Percentiles rank a stretch among this genome's conserved stretches.
Conservation (phyloP, 2,329 filamentous ascomycete genomes). For the Capronia epimyces region DNA sequence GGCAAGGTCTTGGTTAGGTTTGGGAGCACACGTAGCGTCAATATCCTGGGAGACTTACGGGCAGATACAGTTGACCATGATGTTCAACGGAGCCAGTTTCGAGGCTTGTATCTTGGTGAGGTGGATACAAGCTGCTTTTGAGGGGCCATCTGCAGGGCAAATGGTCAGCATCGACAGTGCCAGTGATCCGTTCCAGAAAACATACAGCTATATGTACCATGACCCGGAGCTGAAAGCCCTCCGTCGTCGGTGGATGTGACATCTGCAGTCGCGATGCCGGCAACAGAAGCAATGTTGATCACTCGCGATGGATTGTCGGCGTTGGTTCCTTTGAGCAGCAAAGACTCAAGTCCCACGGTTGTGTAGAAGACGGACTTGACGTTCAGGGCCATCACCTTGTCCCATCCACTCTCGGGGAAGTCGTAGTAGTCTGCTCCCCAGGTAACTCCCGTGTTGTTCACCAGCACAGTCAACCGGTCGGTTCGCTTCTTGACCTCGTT, state of each 20-base stretch:
- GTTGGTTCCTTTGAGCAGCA: constrained; percentile 45
- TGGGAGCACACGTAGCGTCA: neutral
- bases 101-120: constrained; percentile 48
- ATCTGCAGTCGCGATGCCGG: constrained; percentile 40
- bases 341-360: constrained; percentile 43
- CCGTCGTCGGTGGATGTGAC: constrained; percentile 45
- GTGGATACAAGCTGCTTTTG: constrained; percentile 51
- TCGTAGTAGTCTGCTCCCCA: constrained; percentile 55
- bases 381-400: constrained; percentile 52
- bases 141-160: constrained; percentile 40
- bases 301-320: constrained; percentile 43
- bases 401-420: constrained; percentile 54
- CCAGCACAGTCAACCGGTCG: constrained; percentile 43
- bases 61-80: constrained; percentile 47
- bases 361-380: constrained; percentile 50
- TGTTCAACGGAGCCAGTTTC: constrained; percentile 48
- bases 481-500: constrained; percentile 45
- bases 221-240: constrained; percentile 48
- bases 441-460: constrained; percentile 48
- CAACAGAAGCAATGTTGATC: constrained; percentile 51
- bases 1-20: constrained; percentile 32
- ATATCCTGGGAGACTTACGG: constrained; percentile 25
- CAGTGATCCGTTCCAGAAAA: constrained; percentile 6
- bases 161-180: constrained; percentile 2
- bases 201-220: constrained; percentile 47